Percentiles rank a stretch among this genome's conserved stretches.
Conservation (phyloP, 2,329 filamentous ascomycete species). For the Pseudocercospora crystallina region DNA sequence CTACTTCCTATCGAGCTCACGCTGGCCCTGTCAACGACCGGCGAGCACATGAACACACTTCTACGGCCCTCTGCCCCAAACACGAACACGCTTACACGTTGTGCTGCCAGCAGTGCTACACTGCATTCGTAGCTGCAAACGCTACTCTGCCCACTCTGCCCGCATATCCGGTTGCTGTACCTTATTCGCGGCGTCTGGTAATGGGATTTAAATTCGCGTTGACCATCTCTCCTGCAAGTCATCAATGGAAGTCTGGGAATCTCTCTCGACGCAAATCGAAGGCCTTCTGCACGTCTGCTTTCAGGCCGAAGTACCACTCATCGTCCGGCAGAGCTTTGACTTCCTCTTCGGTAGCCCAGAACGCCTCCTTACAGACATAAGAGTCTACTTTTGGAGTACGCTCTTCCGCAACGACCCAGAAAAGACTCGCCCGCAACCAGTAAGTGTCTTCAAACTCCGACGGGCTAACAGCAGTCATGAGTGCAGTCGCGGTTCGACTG, state of each 20-base stretch:
- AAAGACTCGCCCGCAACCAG: slow-evolving; percentile 18
- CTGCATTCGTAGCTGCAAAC: too few relatives aligned
- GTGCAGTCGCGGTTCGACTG: slow-evolving; percentile 16
- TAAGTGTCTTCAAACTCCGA: slow-evolving; percentile 13
- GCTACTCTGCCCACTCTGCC: too few relatives aligned
- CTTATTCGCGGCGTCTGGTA: too few relatives aligned
- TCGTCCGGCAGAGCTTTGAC: slow-evolving; percentile 10
- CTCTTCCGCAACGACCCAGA: slow-evolving; percentile 16
- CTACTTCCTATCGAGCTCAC: too few relatives aligned
- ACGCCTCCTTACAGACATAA: slow-evolving; percentile 12
- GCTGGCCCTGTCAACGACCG: too few relatives aligned
- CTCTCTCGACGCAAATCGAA: slow-evolving; percentile 9
- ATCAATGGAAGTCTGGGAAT: background rate
- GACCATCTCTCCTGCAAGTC: too few relatives aligned
- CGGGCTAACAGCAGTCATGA: slow-evolving; percentile 18
- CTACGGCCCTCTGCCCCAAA: too few relatives aligned
- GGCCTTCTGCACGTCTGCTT: slow-evolving; percentile 14
- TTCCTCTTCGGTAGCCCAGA: slow-evolving; percentile 14
- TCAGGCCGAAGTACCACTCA: slow-evolving; percentile 16
- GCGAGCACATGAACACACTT: too few relatives aligned
- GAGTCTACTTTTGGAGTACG: slow-evolving; percentile 6
- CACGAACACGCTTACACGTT: too few relatives aligned
- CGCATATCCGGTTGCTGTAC: too few relatives aligned
- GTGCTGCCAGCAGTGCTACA: too few relatives aligned
- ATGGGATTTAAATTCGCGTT: too few relatives aligned